Conservation (phyloP, 306 rosid genomes). For the Vicia villosa region DNA sequence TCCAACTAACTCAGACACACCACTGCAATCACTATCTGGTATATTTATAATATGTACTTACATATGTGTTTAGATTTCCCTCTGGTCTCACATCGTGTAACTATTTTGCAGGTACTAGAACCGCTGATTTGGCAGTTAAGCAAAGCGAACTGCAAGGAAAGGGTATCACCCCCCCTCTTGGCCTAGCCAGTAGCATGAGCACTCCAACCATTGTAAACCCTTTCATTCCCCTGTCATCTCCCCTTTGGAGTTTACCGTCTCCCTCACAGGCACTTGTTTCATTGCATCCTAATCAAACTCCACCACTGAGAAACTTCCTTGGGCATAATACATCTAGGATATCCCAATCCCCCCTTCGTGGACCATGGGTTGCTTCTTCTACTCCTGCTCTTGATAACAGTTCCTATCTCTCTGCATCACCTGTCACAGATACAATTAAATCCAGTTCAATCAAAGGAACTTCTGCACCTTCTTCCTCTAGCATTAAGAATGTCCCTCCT, state of each 20-base stretch:
- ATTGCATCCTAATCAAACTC: conserved; percentile 70
- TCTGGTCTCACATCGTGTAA: conserved; percentile 32
- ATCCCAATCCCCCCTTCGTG: conserved; percentile 65
- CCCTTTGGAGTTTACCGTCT: conserved; percentile 84
- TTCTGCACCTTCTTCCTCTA: conserved; percentile 52
- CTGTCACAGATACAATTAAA: conserved; percentile 57
- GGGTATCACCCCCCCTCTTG: conserved; percentile 61
- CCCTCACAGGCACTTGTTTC: conserved; percentile 66
- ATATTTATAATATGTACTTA: conserved; percentile 14
- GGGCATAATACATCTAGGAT: conserved; percentile 80
- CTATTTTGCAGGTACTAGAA: conserved; percentile 58
- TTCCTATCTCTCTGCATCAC: conserved; percentile 57
- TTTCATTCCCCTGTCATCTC: conserved; percentile 75
- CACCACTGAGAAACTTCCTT: conserved; percentile 61
- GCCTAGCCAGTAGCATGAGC: conserved; percentile 64
- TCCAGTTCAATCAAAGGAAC: conserved; percentile 60
- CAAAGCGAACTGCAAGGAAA: conserved; percentile 63
- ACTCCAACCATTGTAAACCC: conserved; percentile 60
- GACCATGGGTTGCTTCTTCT: conserved; percentile 78
- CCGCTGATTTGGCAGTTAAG: conserved; percentile 59
- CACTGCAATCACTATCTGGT: conserved; percentile 69
- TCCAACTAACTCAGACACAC: conserved; percentile 64
- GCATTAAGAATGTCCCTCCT: conserved; percentile 49
- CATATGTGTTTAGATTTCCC: background rate
- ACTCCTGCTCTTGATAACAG: conserved; percentile 59